Evolutionary conservation across 2,329 filamentous ascomycete genomes (phyloP), one percentile per base, ranked within the genome.

Genomic region (Talaromyces sp.): DNA sequence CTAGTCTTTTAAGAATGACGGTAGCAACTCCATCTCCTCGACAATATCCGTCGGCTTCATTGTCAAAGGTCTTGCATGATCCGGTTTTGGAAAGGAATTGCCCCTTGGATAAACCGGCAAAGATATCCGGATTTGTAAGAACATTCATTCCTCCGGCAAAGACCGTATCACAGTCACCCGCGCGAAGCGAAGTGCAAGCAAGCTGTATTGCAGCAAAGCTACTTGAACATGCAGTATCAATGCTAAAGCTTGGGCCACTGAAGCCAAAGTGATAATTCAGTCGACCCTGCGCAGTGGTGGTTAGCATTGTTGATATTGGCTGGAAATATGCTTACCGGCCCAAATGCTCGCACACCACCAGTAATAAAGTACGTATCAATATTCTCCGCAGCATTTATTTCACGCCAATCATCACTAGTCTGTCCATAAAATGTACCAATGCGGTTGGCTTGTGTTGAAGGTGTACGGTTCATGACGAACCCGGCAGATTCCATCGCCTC

Each of bases 401-500:
- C 58, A 88, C 86, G 68, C 84, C 86, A 90, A 68, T 89, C 87
- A 64, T 91, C 87, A 24, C 85, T 88, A 0, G 87, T 87, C 68
- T 88, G 85, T 46, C 88, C 89, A 65, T 89, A 90, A 69, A 88
- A 91, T 0, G 86, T 88, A 31, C 88, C 88, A 38, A 91, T 85
- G 6, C 83, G 79, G 69, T 84, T 76, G 4, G 81, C 73, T 65
- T 83, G 82, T 2, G 85, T 88, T 0, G 86, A 88, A 0, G 86
- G 81, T 0, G 86, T 89, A 46, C 87, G 79, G 73, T 89, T 87
- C 0, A 86, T 85, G 7, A 90, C 85, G 67, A 89, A 89, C 1
- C 89, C 90, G 21, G 87, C 86, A 84, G 88, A 89, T 71, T 95
- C 90, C 51, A 93, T 78, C 0, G 90, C 89, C 70, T 93, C 89